phyloP scores from a whole-genome alignment of 73 alveolate species.

The Tetrahymena borealis region DNA sequence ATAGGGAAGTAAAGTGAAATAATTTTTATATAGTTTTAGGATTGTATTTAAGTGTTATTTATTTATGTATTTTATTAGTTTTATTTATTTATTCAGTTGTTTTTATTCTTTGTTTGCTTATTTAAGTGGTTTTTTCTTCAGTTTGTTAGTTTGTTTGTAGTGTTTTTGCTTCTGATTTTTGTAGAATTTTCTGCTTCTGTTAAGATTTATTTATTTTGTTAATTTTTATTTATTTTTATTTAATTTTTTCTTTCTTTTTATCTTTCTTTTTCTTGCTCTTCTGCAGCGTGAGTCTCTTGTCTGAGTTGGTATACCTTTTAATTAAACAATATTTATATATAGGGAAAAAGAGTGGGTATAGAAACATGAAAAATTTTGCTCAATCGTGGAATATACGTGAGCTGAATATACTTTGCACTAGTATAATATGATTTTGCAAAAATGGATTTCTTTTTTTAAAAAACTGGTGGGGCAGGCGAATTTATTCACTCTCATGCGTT shows the following conservation, averaged over 20 bases:
- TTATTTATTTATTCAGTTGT: too few species aligned
- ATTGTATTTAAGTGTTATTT: too few species aligned
- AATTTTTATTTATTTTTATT: not conserved
- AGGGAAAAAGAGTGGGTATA: not conserved
- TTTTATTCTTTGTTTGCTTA: not conserved
- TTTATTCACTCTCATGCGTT: not conserved
- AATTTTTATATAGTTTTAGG: too few species aligned
- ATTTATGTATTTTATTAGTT: too few species aligned
- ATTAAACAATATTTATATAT: not conserved
- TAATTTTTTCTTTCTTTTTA: not conserved
- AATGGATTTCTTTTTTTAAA: not conserved
- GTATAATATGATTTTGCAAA: not conserved
- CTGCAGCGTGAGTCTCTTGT: not conserved
- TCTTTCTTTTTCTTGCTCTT: not conserved
- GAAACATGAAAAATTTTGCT: conserved; percentile 1
- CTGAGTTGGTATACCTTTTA: not conserved
- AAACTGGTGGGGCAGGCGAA: not conserved
- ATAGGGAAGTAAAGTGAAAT: too few species aligned
- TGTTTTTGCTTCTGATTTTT: not conserved
- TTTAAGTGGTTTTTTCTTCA: not conserved
- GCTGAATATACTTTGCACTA: not conserved
- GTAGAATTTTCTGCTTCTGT: not conserved
- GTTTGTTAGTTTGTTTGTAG: not conserved
- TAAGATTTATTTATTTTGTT: not conserved
- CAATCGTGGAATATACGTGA: not conserved